Conservation (phyloP, 2,329 filamentous ascomycete species). For the Botryosphaeria agaves region DNA sequence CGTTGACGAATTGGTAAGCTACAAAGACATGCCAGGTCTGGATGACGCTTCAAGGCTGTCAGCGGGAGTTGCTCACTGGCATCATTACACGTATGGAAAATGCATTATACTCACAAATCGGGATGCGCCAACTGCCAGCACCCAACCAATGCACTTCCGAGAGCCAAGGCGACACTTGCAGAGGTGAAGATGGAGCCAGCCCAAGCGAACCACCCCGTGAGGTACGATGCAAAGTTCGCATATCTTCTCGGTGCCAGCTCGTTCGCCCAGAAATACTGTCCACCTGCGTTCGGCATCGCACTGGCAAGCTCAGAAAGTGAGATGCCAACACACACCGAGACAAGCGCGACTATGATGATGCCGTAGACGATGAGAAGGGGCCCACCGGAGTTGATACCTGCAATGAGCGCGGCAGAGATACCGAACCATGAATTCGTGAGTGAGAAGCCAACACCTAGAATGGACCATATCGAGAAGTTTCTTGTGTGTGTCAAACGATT, state of each 20-base stretch:
- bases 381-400: conserved; percentile 32
- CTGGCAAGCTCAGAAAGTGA: conserved; percentile 30
- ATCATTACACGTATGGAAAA: background rate
- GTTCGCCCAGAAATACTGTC: conserved; percentile 34
- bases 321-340: conserved; percentile 28
- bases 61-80: too few relatives aligned
- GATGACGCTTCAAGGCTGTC: conserved; percentile 10
- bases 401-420: conserved; percentile 30
- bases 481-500: too few relatives aligned
- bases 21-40: conserved; percentile 19
- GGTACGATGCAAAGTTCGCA: conserved; percentile 26
- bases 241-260: conserved; percentile 28
- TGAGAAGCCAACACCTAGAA: conserved; percentile 33
- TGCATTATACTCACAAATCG: conserved; percentile 25
- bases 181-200: conserved; percentile 36
- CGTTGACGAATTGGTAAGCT: conserved; percentile 28
- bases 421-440: conserved; percentile 35
- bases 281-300: conserved; percentile 32
- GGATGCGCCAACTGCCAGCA: conserved; percentile 35
- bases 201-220: conserved; percentile 35
- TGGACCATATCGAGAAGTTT: conserved; percentile 30
- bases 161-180: conserved; percentile 32
- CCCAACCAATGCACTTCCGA: conserved; percentile 30
- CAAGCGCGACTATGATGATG: conserved; percentile 26
- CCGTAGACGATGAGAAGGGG: conserved; percentile 32